Conservation (phyloP, 345 rosid species). For the Eucalyptus regnans region DNA sequence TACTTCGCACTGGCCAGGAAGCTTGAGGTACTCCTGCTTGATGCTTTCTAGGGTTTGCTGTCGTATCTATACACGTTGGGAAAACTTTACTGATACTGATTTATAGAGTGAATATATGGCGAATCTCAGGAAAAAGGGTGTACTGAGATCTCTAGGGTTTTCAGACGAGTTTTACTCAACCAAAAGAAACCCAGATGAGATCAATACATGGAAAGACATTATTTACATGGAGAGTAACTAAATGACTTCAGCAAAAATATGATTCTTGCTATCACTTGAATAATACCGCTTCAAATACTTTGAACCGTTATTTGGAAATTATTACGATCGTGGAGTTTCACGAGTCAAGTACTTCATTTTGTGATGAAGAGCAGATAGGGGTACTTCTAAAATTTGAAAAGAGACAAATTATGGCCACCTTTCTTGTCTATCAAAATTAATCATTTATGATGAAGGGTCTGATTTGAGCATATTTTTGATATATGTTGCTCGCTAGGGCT, state of each 20-base stretch:
- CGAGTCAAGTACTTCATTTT: neutral
- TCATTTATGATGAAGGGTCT: neutral
- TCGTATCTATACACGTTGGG: neutral
- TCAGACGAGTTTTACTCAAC: neutral
- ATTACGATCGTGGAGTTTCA: neutral
- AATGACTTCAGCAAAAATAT: neutral
- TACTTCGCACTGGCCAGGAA: neutral
- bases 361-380: rapidly evolving
- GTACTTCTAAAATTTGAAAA: neutral
- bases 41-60: neutral
- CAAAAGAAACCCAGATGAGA: neutral
- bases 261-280: neutral
- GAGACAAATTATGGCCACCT: neutral
- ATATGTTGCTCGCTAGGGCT: neutral
- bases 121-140: neutral
- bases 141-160: neutral
- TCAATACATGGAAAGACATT: neutral
- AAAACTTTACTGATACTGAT: neutral
- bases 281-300: neutral
- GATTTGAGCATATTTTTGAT: neutral
- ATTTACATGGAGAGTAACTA: neutral
- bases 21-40: neutral
- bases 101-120: neutral
- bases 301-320: neutral
- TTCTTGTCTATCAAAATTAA: neutral